Evolutionary conservation across 495 filamentous ascomycete species (phyloP).

Genomic region (Rostrohypoxylon terebratum): DNA sequence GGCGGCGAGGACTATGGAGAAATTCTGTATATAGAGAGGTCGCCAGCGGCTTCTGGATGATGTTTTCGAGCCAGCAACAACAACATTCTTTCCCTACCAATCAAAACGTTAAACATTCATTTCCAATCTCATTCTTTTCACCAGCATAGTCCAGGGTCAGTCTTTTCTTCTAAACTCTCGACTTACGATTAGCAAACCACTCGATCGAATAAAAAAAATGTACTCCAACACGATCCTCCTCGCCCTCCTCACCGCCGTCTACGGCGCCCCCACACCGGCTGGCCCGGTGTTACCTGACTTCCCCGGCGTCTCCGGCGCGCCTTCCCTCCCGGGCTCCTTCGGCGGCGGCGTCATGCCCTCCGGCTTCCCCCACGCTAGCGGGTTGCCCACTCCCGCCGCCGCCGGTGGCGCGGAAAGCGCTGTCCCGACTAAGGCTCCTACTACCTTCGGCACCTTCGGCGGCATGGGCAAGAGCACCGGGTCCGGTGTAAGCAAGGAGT

Average conservation of each 20-base stretch:
- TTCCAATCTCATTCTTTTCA: not conserved
- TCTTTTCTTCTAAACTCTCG: not conserved
- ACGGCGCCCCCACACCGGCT: slow-evolving; percentile 32
- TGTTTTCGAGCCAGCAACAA: not conserved
- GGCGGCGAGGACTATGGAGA: not conserved
- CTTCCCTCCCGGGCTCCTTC: not conserved
- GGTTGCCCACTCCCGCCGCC: not conserved
- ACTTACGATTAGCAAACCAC: not conserved
- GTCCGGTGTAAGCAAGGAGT: not conserved
- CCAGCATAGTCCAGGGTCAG: not conserved
- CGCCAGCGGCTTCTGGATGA: not conserved
- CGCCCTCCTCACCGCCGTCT: slow-evolving; percentile 33
- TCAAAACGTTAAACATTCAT: not conserved
- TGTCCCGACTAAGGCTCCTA: not conserved
- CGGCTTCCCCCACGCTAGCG: not conserved
- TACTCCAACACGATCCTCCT: slow-evolving; percentile 31
- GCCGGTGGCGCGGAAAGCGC: not conserved
- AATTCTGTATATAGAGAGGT: not conserved
- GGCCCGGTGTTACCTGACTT: not conserved
- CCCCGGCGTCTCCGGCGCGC: not conserved
- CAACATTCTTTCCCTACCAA: slow-evolving; percentile 1
- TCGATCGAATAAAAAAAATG: slow-evolving; percentile 2
- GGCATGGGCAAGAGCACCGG: not conserved
- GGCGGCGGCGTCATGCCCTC: not conserved
- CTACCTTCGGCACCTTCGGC: not conserved